Evolutionary conservation across 108 stramenopile genomes (phyloP).

Genomic region (Parmales sp.): DNA sequence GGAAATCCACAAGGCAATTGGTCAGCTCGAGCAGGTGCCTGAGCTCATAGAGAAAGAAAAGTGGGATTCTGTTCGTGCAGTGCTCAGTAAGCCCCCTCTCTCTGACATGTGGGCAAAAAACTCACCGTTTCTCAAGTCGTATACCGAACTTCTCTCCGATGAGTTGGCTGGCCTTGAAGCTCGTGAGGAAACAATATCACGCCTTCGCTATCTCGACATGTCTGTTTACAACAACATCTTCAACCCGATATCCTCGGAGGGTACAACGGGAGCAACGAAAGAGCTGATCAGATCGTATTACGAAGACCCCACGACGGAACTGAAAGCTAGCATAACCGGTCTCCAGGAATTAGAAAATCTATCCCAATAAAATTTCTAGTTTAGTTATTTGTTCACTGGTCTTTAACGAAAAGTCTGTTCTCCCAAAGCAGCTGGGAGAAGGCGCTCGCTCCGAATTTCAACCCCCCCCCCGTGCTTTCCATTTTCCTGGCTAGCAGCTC

Average conservation of each 20-base stretch:
- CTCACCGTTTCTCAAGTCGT: slow-evolving; percentile 30
- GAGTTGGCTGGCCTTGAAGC: slow-evolving; percentile 51
- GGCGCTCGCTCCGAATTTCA: not conserved
- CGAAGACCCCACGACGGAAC: slow-evolving; percentile 67
- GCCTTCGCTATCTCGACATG: slow-evolving; percentile 72
- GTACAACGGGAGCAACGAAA: slow-evolving; percentile 51
- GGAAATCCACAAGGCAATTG: too few species aligned
- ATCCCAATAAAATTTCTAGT: not conserved
- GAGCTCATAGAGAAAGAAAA: slow-evolving; percentile 55
- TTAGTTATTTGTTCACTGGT: too few species aligned
- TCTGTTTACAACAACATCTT: slow-evolving; percentile 75
- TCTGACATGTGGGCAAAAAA: slow-evolving; percentile 43
- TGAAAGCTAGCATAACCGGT: slow-evolving; percentile 39
- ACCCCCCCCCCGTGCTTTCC: not conserved
- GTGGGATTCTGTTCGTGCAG: slow-evolving; percentile 65
- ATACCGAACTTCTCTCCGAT: slow-evolving; percentile 52
- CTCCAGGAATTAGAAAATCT: slow-evolving; percentile 31
- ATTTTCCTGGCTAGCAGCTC: not conserved
- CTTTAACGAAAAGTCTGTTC: not conserved
- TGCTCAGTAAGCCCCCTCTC: slow-evolving; percentile 50
- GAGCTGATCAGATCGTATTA: slow-evolving; percentile 57
- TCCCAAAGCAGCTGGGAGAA: not conserved
- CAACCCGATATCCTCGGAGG: slow-evolving; percentile 61
- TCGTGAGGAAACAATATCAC: slow-evolving; percentile 49
- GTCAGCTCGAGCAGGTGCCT: slow-evolving; percentile 49